These are phyloP conservation scores for Lactarius quietus DNA, from an alignment of 768 basidiomycete species.

Conservation along the genomic window DNA sequence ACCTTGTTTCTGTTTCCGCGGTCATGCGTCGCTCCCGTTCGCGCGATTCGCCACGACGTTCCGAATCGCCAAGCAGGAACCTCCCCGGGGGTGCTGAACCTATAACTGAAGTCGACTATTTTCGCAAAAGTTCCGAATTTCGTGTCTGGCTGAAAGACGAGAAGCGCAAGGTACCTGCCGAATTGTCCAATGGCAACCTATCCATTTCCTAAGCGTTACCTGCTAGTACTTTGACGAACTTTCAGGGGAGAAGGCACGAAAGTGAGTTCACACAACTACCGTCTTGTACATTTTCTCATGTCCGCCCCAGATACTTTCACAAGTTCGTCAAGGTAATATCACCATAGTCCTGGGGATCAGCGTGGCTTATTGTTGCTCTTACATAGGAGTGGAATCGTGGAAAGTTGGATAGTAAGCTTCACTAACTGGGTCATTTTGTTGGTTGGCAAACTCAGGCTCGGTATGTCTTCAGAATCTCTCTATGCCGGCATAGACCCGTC, in stretches of 20 bases:
- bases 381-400: slow-evolving; percentile 78
- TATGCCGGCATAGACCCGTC: slow-evolving; percentile 61
- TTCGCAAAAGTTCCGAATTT: slow-evolving; percentile 84
- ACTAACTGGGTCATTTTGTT: not conserved
- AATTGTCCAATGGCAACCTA: slow-evolving; percentile 7
- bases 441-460: not conserved
- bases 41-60: slow-evolving; percentile 13
- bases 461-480: slow-evolving; percentile 41
- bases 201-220: not conserved
- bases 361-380: slow-evolving; percentile 4
- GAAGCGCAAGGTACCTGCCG: slow-evolving; percentile 48
- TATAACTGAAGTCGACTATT: slow-evolving; percentile 84
- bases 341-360: slow-evolving; percentile 7
- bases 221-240: slow-evolving; percentile 82
- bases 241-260: slow-evolving; percentile 75
- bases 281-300: slow-evolving; percentile 33
- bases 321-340: slow-evolving; percentile 79
- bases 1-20: not conserved
- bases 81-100: slow-evolving; percentile 56
- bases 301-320: slow-evolving; percentile 68
- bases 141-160: slow-evolving; percentile 80
- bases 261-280: slow-evolving; percentile 40
- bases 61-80: slow-evolving; percentile 22
- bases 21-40: slow-evolving; percentile 23
- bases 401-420: slow-evolving; percentile 55